Evolutionary conservation across 2,329 filamentous ascomycete genomes (phyloP).

Genomic region (Nannizzia gypsea): DNA sequence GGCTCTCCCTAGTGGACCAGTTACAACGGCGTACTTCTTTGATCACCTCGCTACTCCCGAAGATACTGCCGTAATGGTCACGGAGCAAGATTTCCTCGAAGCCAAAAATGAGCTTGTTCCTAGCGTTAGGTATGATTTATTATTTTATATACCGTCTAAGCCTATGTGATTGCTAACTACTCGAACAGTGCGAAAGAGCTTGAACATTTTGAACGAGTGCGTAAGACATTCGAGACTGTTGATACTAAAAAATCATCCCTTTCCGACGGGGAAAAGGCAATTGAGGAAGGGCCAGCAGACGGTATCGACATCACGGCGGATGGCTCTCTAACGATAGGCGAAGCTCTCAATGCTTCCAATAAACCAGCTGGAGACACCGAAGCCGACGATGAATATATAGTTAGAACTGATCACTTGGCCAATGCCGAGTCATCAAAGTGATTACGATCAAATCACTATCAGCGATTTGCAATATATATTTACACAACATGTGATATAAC

Average conservation of each 20-base stretch:
- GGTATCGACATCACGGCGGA: neutral
- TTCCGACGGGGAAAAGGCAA: neutral
- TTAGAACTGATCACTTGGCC: conserved; percentile 28
- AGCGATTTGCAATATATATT: neutral
- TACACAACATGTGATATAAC: conserved; percentile 9
- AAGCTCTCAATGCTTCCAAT: conserved; percentile 22
- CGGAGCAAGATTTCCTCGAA: conserved; percentile 72
- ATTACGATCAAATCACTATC: neutral
- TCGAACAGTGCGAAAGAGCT: conserved; percentile 68
- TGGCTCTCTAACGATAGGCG: conserved; percentile 23
- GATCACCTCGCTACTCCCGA: conserved; percentile 76
- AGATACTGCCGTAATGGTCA: conserved; percentile 78
- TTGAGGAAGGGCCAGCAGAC: neutral
- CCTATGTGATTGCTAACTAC: conserved; percentile 3
- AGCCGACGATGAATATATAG: conserved; percentile 28
- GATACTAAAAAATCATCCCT: conserved; percentile 32
- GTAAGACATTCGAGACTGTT: conserved; percentile 64
- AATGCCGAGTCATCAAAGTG: conserved; percentile 10
- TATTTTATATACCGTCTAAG: neutral
- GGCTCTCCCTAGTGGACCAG: conserved; percentile 44
- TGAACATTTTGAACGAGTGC: conserved; percentile 76
- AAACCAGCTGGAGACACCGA: conserved; percentile 19
- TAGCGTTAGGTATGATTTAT: conserved; percentile 50
- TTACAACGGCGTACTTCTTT: conserved; percentile 89
- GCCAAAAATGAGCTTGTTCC: conserved; percentile 82